Conservation (phyloP, 371 early-diverging fungal genomes). For the Mortierella sp. region DNA sequence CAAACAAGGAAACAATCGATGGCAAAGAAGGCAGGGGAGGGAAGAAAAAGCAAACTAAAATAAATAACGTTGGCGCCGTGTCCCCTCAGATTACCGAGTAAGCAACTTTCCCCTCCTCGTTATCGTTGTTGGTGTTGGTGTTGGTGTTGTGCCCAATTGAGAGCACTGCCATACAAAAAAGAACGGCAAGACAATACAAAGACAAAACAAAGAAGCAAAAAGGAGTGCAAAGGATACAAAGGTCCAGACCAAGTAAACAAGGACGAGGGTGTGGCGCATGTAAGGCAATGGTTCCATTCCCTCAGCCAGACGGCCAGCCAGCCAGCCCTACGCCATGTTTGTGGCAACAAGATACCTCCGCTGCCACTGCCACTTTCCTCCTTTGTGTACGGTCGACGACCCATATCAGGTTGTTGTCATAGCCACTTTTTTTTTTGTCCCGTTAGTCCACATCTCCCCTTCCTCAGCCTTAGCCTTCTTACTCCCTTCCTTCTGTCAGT, state of each 20-base stretch:
- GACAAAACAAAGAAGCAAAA: background rate
- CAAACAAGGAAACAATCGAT: background rate
- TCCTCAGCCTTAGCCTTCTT: background rate
- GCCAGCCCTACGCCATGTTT: background rate
- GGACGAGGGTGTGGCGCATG: background rate
- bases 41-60: background rate
- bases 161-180: background rate
- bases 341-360: background rate
- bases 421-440: background rate
- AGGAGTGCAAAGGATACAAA: background rate
- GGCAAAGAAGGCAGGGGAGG: background rate
- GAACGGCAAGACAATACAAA: background rate
- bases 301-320: background rate
- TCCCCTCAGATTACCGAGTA: background rate
- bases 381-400: background rate
- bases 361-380: conserved; percentile 1
- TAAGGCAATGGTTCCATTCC: background rate
- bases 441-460: background rate
- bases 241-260: background rate
- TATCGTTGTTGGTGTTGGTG: background rate
- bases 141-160: background rate
- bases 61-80: background rate
- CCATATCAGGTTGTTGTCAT: background rate
- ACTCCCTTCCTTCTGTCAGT: background rate
- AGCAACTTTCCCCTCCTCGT: background rate